Evolutionary conservation across 2,329 filamentous ascomycete genomes (phyloP), one percentile per base, ranked within the genome.

Genomic region (Pseudocercospora musae): DNA sequence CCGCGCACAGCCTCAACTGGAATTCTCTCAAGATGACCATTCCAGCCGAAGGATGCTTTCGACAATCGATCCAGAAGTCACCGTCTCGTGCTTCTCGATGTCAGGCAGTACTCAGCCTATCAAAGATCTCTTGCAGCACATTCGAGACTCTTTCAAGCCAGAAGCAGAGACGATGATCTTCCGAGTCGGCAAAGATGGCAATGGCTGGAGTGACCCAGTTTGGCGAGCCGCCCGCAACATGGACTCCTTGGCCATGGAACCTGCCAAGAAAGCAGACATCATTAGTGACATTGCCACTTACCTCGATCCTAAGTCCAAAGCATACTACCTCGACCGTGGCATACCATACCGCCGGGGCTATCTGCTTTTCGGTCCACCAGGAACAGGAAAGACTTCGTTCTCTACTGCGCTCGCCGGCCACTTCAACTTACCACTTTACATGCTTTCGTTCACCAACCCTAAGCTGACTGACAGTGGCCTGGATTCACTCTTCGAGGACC

Each of bases 401-500:
- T 93, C 94, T 48, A 87, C 93, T 83, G 94, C 94, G 23, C 92
- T 98, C 33, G 94, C 95, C 73, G 98, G 98, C 82, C 84, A 95
- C 80, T 98, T 93, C 68, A 93, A 96, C 74, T 93, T 95, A 33
- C 96, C 93, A 23, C 96, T 98, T 76, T 97, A 97, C 77, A 87
- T 94, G 75, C 92, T 98, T 73, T 97, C 97, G 76, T 93, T 95
- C 68, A 95, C 91, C 72, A 93, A 97, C 77, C 81, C 97, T 72
- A 92, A 96, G 4, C 93, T 98, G 79, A 97, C 97, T 75, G 95
- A 95, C 8, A 86, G 92, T 72, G 97, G 96, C 92, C 94, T 99
- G 21, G 88, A 93, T 71, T 92, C 96, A 79, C 85, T 98, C 3
- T 98, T 99, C 76, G 93, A 97, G 80, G 96, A 96, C 92, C 94